Base-by-base conservation (phyloP, 1,284 basidiomycete species). In the Leccinum fallax region DNA sequence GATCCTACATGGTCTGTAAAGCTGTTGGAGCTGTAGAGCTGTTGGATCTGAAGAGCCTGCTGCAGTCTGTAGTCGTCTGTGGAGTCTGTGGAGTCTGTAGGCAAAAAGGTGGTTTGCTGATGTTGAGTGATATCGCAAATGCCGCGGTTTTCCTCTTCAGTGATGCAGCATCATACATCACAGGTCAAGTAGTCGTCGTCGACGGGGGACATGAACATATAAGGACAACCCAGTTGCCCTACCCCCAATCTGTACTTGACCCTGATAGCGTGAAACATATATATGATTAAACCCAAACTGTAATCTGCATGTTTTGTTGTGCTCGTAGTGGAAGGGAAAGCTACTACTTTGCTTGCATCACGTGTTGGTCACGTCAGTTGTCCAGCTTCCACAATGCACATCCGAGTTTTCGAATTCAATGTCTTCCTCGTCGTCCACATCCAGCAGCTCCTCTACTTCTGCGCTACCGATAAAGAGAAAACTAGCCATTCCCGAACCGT, bases 81-180 rank as follows among this genome's bases (percentile, higher is more conserved):
- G n/a, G n/a, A n/a, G n/a, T n/a, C n/a, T n/a, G n/a, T n/a, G n/a
- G n/a, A n/a, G n/a, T n/a, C n/a, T n/a, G n/a, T n/a, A n/a, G n/a
- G n/a, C n/a, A n/a, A n/a, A n/a, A n/a, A n/a, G n/a, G n/a, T n/a
- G n/a, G n/a, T n/a, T n/a, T n/a, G n/a, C n/a, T n/a, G n/a, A n/a
- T n/a, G n/a, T 76, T 86, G 54, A 78, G 83, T 59, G 96, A 99
- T 72, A 81, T 97, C 63, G 94, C 88, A 2, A 92, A 93, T 71
- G 85, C 90, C 2, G 82, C 90, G 0, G 81, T 96, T 3, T 98
- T 93, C 79, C 80, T 99, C 48, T 96, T 98, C 80, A 95, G 93
- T 65, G 86, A 89, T 53, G 95, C 94, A 0, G 95, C 94, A 2
- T 81, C 81, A 16, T 96, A 85, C 76, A 85, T 97, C 61, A 91